phyloP scores from a whole-genome alignment of 495 filamentous ascomycete species.

The Neurospora sublineolata region DNA sequence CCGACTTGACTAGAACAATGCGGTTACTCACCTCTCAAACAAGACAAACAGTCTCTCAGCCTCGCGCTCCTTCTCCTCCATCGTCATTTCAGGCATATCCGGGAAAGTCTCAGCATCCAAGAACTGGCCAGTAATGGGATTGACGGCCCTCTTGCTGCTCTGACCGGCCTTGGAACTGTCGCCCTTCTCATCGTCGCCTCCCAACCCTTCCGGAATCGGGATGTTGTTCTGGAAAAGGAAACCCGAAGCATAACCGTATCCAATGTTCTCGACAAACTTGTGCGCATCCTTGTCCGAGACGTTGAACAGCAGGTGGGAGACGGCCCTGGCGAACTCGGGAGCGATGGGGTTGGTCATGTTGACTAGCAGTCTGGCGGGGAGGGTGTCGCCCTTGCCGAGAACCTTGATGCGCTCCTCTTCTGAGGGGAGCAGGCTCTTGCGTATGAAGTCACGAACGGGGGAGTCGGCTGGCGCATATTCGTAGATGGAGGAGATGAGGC shows the following conservation, averaged over 20 bases:
- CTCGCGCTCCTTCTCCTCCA: constrained; percentile 85
- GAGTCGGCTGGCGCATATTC: constrained; percentile 50
- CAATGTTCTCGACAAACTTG: constrained; percentile 67
- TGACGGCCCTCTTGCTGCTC: constrained; percentile 37
- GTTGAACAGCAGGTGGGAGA: constrained; percentile 75
- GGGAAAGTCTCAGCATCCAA: constrained; percentile 53
- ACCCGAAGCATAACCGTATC: constrained; percentile 86
- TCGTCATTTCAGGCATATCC: constrained; percentile 61
- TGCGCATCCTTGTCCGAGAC: constrained; percentile 65
- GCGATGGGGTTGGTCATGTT: constrained; percentile 64
- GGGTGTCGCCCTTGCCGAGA: constrained; percentile 61
- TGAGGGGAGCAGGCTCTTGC: constrained; percentile 61
- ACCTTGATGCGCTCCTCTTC: constrained; percentile 63
- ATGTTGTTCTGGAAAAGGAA: constrained; percentile 76
- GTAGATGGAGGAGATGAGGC: constrained; percentile 59
- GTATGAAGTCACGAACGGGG: constrained; percentile 40
- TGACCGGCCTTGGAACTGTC: constrained; percentile 2
- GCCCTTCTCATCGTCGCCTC: neutral
- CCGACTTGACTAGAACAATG: neutral
- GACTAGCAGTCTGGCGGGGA: constrained; percentile 67
- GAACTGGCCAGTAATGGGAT: constrained; percentile 85
- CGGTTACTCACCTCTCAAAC: constrained; percentile 64
- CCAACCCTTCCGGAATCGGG: constrained; percentile 46
- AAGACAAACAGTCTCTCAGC: constrained; percentile 88
- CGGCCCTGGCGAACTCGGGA: constrained; percentile 59